A percentile compares a stretch with the other conserved stretches of the same genome.
These are phyloP conservation scores for Blastobotrys buckinghamii DNA, from an alignment of 1,139 yeast genomes.

Conservation along the genomic window DNA sequence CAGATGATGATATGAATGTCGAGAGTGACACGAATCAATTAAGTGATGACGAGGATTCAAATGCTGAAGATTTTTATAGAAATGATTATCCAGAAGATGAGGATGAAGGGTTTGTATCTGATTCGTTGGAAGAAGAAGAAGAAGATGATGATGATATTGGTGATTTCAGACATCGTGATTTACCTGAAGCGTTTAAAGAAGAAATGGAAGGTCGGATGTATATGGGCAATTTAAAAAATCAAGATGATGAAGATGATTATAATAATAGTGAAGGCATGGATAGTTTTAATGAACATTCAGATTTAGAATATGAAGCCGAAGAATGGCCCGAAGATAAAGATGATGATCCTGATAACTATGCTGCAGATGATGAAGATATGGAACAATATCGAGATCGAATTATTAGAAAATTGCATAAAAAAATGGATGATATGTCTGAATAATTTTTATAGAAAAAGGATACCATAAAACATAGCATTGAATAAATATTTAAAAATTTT, in stretches of 20 bases:
- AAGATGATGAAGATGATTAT: conserved; percentile 18
- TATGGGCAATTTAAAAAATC: conserved; percentile 9
- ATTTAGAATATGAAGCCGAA: conserved; percentile 2
- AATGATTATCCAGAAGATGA: conserved; percentile 96
- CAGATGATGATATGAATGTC: conserved; percentile 49
- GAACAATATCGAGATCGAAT: conserved; percentile 29
- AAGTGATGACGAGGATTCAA: conserved; percentile 69
- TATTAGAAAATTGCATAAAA: conserved; percentile 20
- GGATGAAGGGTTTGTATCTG: conserved; percentile 16
- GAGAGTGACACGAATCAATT: conserved; percentile 34
- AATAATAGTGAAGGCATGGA: conserved; percentile 11
- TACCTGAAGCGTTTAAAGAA: conserved; percentile 8
- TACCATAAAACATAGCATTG: conserved; percentile 6
- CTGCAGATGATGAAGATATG: conserved; percentile 25
- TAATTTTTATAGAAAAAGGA: not conserved
- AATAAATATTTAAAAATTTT: not conserved
- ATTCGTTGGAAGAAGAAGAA: conserved; percentile 4
- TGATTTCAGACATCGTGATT: conserved; percentile 6
- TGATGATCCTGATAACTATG: conserved; percentile 12
- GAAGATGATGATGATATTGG: conserved; percentile 19
- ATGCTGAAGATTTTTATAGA: conserved; percentile 80
- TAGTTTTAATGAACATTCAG: conserved; percentile 4
- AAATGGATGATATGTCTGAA: not conserved
- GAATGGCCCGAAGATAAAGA: conserved; percentile 7
- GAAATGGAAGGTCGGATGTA: conserved; percentile 11